Evolutionary conservation across 1,284 basidiomycete genomes (phyloP).

Genomic region (Fomes fomentarius): DNA sequence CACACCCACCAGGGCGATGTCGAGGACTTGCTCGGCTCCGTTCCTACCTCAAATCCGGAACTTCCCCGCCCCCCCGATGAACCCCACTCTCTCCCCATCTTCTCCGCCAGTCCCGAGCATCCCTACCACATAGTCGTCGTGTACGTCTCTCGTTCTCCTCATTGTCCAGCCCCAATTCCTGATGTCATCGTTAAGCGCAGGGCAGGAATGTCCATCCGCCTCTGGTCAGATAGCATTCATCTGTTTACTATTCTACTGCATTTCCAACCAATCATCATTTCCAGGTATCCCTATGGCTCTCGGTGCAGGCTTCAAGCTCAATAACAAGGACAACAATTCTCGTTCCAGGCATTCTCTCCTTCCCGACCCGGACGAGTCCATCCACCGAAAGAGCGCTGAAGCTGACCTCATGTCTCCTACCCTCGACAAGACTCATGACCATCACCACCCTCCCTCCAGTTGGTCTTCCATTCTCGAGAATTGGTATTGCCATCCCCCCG

Average conservation of each 20-base stretch:
- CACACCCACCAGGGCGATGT: slow-evolving; percentile 71
- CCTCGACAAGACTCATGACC: slow-evolving; percentile 18
- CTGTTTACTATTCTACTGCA: background rate
- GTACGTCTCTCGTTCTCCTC: slow-evolving; percentile 45
- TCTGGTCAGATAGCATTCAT: slow-evolving; percentile 48
- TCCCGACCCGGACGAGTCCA: slow-evolving; percentile 16
- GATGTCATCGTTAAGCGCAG: slow-evolving; percentile 53
- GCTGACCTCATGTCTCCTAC: slow-evolving; percentile 13
- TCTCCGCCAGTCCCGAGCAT: slow-evolving; percentile 58
- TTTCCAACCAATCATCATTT: too few relatives aligned
- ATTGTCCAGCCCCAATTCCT: slow-evolving; percentile 13
- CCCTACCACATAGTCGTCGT: slow-evolving; percentile 84
- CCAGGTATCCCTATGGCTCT: slow-evolving; percentile 75
- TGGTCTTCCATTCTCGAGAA: slow-evolving; percentile 78
- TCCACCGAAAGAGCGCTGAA: slow-evolving; percentile 22
- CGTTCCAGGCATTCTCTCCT: slow-evolving; percentile 23
- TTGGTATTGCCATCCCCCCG: slow-evolving; percentile 59
- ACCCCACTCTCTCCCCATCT: slow-evolving; percentile 45
- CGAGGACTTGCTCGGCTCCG: slow-evolving; percentile 70
- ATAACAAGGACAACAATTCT: slow-evolving; percentile 47
- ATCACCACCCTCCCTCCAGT: slow-evolving; percentile 42
- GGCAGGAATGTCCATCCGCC: slow-evolving; percentile 80
- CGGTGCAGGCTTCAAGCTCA: slow-evolving; percentile 73
- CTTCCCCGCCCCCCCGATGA: slow-evolving; percentile 31
- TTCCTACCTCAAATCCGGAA: slow-evolving; percentile 51